phyloP scores from a whole-genome alignment of 306 rosid species.

The Betula pendula region DNA sequence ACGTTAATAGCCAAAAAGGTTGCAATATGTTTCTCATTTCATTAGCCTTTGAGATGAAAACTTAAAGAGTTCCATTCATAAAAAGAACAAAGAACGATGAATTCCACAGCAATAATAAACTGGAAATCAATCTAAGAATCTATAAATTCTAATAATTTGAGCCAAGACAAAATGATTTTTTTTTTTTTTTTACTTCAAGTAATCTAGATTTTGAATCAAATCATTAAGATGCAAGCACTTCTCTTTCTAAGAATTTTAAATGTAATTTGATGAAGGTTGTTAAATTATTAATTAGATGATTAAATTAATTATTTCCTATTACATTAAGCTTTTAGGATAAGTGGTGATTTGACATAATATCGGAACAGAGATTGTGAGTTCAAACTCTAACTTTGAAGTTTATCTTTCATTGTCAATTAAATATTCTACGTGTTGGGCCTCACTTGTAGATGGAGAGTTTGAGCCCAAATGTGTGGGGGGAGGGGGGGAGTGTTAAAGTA shows the following conservation, averaged over 20 bases:
- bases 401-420: no score
- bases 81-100: background rate
- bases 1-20: background rate
- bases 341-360: no score
- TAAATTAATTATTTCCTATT: no score
- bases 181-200: background rate
- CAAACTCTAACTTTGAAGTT: no score
- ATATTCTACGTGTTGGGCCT: no score
- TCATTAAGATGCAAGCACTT: background rate
- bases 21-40: background rate
- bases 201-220: background rate
- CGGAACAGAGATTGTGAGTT: no score
- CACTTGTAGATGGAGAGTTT: no score
- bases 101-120: background rate
- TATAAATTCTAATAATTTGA: background rate
- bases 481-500: no score
- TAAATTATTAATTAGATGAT: no score
- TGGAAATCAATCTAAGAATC: background rate
- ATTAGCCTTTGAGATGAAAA: background rate
- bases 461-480: no score
- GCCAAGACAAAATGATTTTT: background rate
- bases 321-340: no score
- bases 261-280: background rate
- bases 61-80: background rate
- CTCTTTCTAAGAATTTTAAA: background rate